Base-by-base conservation (phyloP, 305 asterid genomes). In the Fraxinus sp. region DNA sequence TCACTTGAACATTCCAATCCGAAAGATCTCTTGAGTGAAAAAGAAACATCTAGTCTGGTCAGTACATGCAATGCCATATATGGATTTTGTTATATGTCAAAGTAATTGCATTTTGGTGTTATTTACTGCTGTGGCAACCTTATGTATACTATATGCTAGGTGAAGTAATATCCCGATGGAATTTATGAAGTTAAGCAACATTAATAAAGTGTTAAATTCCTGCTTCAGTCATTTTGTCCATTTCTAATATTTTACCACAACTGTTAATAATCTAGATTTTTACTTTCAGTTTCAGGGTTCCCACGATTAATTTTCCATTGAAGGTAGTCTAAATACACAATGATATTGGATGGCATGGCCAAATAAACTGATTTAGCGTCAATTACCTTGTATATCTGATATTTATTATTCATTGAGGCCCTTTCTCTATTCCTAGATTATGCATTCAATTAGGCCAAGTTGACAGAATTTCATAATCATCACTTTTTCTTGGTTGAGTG, bases 401-500 rank as follows among this genome's bases (percentile, higher is more conserved):
- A 26, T 64, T 22, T 64, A 26, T 64, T 64, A 64, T 64, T 26
- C 35, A 2, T 64, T 22, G 73, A 24, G 35, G 73, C 16, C 73
- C 32, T 64, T 64, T 18, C 30, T 57, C 30, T 64, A 22, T 64
- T 64, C 66, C 10, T 64, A 64, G 73, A 64, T 26, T 64, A 64
- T 64, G 73, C 1, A 64, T 26, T 9, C 32, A 24, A 64, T 24
- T 82, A 74, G 90, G 86, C 64, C 91, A 85, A 90, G 85, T 84
- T 90, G 90, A 74, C 79, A 78, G 74, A 39, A 89, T 82, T 83
- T 70, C 71, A 84, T 86, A 92, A 84, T 82, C 79, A 37, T 86
- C 87, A 84, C 78, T 74, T 89, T 81, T 82, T 82, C 82, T 71
- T 75, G 82, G 86, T 88, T 86, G 89, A 89, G 86, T 89, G 76